phyloP scores from a whole-genome alignment of 148 eudicot species.

The Silene conica region DNA sequence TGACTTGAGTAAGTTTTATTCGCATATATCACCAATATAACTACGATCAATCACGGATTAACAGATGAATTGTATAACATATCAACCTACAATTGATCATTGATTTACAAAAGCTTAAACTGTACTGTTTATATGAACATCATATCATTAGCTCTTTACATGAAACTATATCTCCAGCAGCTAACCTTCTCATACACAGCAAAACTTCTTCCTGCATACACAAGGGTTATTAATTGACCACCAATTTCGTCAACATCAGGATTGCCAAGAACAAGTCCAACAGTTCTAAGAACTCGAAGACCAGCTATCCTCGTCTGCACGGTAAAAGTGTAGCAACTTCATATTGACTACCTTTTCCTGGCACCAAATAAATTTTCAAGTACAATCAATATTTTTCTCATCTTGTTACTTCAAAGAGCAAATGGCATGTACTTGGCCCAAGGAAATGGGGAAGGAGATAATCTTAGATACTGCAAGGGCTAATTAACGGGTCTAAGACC shows the following conservation, averaged over 20 bases:
- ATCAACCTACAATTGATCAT: not conserved
- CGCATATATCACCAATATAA: not conserved
- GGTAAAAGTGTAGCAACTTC: conserved; percentile 69
- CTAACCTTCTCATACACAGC: not conserved
- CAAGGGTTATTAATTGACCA: too few relatives aligned
- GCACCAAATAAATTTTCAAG: not conserved
- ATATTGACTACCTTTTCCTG: conserved; percentile 48
- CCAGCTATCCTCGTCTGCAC: conserved; percentile 38
- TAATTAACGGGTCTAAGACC: conserved; percentile 22
- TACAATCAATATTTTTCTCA: not conserved
- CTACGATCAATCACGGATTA: not conserved
- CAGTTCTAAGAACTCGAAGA: conserved; percentile 7
- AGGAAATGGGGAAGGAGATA: not conserved
- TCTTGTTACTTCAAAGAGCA: not conserved
- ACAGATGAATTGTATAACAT: not conserved
- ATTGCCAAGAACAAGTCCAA: conserved; percentile 1
- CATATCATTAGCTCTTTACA: conserved; percentile 2
- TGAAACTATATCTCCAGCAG: not conserved
- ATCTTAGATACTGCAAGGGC: not conserved
- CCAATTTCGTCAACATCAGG: not conserved
- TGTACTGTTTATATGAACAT: conserved; percentile 11
- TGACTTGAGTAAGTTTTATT: not conserved
- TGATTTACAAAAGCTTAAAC: not conserved
- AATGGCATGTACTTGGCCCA: not conserved
- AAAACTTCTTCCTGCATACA: not conserved